These are phyloP conservation scores for Ophiostoma fasciatum DNA, from an alignment of 2,329 filamentous ascomycete species.

Conservation along the genomic window DNA sequence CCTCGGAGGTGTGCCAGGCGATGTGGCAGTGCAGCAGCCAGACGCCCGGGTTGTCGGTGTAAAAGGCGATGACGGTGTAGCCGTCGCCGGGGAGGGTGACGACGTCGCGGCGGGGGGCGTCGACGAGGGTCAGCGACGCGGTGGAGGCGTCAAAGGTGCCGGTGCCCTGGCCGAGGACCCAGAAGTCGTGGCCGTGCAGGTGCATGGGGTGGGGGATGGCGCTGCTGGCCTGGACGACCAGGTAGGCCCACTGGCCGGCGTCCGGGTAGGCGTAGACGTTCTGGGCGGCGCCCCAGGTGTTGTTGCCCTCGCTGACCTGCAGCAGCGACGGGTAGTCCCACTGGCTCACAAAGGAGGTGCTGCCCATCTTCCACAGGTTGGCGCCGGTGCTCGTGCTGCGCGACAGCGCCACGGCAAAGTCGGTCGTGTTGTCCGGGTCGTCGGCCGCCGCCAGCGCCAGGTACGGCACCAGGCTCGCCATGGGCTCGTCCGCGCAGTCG, in stretches of 20 bases:
- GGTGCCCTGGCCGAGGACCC: constrained; percentile 17
- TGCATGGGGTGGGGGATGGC: constrained; percentile 24
- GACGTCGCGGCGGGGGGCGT: constrained; percentile 29
- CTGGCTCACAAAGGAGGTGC: constrained; percentile 12
- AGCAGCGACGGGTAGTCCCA: constrained; percentile 13
- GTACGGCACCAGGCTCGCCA: constrained; percentile 14
- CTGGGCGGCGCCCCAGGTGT: constrained; percentile 6
- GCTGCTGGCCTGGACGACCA: constrained; percentile 8
- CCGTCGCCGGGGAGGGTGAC: constrained; percentile 25
- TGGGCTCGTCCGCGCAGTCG: constrained; percentile 15
- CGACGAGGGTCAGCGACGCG: constrained; percentile 17
- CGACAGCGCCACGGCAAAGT: constrained; percentile 4
- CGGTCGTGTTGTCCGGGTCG: constrained; percentile 2
- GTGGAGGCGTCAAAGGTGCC: constrained; percentile 8
- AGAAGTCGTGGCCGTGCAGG: constrained; percentile 29
- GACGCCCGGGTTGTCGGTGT: constrained; percentile 30
- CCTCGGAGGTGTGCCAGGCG: constrained; percentile 32
- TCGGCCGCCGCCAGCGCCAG: constrained; percentile 11
- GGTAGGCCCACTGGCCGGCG: constrained; percentile 10
- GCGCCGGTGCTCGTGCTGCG: constrained; percentile 4
- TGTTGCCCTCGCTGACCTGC: constrained; percentile 9
- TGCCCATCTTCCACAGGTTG: constrained; percentile 15
- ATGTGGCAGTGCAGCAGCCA: constrained; percentile 42
- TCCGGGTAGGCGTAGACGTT: constrained; percentile 6
- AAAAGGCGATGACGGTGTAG: constrained; percentile 29